A percentile compares a stretch with the other conserved stretches of the same genome.
phyloP scores from a whole-genome alignment of 441 rosid species.

The Hypseocharis bilobata region DNA sequence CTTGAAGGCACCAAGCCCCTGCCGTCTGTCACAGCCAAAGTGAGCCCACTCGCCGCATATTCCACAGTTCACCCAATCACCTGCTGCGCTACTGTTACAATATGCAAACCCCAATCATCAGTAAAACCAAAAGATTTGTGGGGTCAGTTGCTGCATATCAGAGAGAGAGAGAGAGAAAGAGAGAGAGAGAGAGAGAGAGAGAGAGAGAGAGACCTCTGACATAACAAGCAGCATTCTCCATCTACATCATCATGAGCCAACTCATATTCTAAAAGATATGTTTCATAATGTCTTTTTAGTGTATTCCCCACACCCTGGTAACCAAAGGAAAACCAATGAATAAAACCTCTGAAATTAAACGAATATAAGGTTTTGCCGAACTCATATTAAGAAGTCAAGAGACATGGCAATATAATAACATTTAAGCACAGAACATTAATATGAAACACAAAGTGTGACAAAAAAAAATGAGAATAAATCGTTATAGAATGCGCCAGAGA shows the following conservation, averaged over 20 bases:
- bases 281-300: slow-evolving; percentile 88
- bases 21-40: slow-evolving; percentile 94
- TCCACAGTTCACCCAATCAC: slow-evolving; percentile 98
- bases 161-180: slow-evolving; percentile 24
- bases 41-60: slow-evolving; percentile 98
- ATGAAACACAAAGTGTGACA: neutral
- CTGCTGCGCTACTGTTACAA: slow-evolving; percentile 89
- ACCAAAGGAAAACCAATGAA: slow-evolving; percentile 9
- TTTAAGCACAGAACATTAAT: neutral
- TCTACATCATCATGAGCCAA: slow-evolving; percentile 97
- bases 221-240: slow-evolving; percentile 94
- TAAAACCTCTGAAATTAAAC: slow-evolving; percentile 4
- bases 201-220: slow-evolving; percentile 61
- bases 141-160: neutral
- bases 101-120: slow-evolving; percentile 15
- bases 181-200: slow-evolving; percentile 17
- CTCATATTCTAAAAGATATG: slow-evolving; percentile 87
- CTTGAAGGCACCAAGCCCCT: slow-evolving; percentile 97
- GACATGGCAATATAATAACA: too few relatives aligned
- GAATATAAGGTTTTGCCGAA: neutral
- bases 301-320: slow-evolving; percentile 93
- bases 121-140: neutral
- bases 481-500: too few relatives aligned
- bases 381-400: neutral
- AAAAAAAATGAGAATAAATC: too few relatives aligned